Evolutionary conservation across 148 eudicot genomes (phyloP).

Genomic region (Rhododendron ferrugineum): DNA sequence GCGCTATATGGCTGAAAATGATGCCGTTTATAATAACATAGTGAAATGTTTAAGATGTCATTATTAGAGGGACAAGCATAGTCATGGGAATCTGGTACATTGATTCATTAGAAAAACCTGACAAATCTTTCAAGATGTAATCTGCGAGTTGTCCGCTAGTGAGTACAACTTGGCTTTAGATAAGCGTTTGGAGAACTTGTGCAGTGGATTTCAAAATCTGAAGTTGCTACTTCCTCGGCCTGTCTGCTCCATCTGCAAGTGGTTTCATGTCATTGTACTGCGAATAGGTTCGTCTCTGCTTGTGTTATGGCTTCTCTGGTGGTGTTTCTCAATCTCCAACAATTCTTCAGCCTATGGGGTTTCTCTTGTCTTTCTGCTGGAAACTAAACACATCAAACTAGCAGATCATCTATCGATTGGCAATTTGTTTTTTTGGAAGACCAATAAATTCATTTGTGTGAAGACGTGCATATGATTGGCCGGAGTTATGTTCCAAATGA

Average conservation of each 20-base stretch:
- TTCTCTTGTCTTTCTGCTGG: background rate
- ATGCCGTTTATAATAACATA: conserved; percentile 38
- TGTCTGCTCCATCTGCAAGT: background rate
- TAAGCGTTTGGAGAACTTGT: background rate
- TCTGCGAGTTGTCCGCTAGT: background rate
- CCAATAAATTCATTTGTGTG: background rate
- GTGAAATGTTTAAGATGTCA: conserved; percentile 50
- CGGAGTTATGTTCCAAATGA: background rate
- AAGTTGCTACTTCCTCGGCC: background rate
- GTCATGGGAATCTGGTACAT: conserved; percentile 3
- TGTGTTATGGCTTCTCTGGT: background rate
- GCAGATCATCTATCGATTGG: background rate
- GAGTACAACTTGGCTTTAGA: background rate
- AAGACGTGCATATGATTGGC: background rate
- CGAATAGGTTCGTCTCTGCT: background rate
- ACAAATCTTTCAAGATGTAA: background rate
- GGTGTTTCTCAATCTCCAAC: background rate
- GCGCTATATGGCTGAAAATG: conserved; percentile 50
- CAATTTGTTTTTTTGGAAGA: background rate
- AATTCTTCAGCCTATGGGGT: background rate
- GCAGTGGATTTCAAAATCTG: background rate
- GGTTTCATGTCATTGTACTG: background rate
- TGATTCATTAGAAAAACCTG: background rate
- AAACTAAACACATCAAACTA: background rate
- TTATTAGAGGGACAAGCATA: conserved; percentile 35